Evolutionary conservation across 2,329 filamentous ascomycete genomes (phyloP), one percentile per base, ranked within the genome.

Genomic region (Phyllosticta citribraziliensis): DNA sequence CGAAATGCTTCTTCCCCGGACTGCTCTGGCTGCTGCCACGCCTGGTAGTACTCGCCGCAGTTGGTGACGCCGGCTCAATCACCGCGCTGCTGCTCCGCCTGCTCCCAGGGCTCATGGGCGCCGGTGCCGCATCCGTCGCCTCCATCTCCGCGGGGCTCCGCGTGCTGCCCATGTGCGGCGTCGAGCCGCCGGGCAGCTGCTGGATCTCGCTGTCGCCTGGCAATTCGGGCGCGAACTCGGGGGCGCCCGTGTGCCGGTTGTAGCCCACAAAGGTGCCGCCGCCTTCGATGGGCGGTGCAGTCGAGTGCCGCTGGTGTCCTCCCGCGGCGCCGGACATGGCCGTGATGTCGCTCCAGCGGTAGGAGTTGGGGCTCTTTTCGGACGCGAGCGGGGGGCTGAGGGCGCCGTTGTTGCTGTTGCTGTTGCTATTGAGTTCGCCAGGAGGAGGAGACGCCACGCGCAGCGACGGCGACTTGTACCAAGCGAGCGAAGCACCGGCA

Each of bases 191-290:
- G 17, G 25, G 50, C 57, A 53, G 24, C 14, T 61, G 53, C 19
- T 35, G 20, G 27, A 61, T 57, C 50, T 61, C 59, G 12, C 52
- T 50, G 20, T 61, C 59, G 20, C 54, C 59, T 14, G 59, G 55
- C 22, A 61, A 17, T 27, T 64, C 63, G 0, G 56, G n/a, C 25
- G 62, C 52, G 47, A 63, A 64, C 35, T 64, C 63, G 2, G 63
- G 63, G 2, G 56, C 63, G 4, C 63, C 63, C 19, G 62, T 64
- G 6, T 62, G 58, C 8, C 63, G 17, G 19, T 64, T 64, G 54
- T 62, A 64, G 11, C 63, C 63, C 10, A 64, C 58, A n/a, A 64
- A 64, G 9, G 47, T 62, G n/a, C 55, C 52, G n/a, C 55, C 52
- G 30, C 40, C n/a, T 4, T 62, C 53, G 20, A 33, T 24, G 17